Percentiles rank a stretch among this genome's conserved stretches.
These are phyloP conservation scores for Amauroascus niger DNA, from an alignment of 2,329 filamentous ascomycete genomes.

Conservation along the genomic window DNA sequence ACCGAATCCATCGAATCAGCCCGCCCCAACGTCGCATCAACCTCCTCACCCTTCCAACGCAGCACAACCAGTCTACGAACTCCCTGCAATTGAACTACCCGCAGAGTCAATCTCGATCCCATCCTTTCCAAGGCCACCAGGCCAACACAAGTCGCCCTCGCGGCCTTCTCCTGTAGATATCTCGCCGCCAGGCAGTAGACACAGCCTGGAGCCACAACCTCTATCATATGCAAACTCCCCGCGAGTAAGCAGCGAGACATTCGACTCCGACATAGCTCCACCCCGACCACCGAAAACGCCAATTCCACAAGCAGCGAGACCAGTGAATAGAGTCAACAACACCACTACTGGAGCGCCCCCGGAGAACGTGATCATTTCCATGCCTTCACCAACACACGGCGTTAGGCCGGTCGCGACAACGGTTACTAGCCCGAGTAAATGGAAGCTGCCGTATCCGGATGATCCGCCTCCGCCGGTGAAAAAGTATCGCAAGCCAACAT, in stretches of 20 bases:
- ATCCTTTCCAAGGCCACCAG: conserved; percentile 23
- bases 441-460: conserved; percentile 63
- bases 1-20: conserved; percentile 26
- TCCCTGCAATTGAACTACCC: conserved; percentile 49
- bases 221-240: conserved; percentile 26
- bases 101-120: conserved; percentile 42
- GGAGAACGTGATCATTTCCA: conserved; percentile 16
- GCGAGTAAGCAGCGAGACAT: conserved; percentile 29
- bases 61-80: conserved; percentile 29
- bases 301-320: conserved; percentile 36
- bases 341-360: conserved; percentile 18
- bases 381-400: conserved; percentile 32
- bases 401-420: conserved; percentile 18
- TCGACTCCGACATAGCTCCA: conserved; percentile 43
- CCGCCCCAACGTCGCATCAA: conserved; percentile 25
- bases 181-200: conserved; percentile 26
- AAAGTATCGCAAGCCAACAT: conserved; percentile 71
- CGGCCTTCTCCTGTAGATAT: conserved; percentile 20
- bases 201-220: conserved; percentile 32
- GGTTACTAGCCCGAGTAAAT: conserved; percentile 10
- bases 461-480: conserved; percentile 79
- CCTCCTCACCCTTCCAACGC: conserved; percentile 26
- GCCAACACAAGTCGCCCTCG: conserved; percentile 20
- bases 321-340: conserved; percentile 22
- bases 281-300: conserved; percentile 71